Evolutionary conservation across 768 basidiomycete genomes (phyloP).

Genomic region (Hericium rajendrae): DNA sequence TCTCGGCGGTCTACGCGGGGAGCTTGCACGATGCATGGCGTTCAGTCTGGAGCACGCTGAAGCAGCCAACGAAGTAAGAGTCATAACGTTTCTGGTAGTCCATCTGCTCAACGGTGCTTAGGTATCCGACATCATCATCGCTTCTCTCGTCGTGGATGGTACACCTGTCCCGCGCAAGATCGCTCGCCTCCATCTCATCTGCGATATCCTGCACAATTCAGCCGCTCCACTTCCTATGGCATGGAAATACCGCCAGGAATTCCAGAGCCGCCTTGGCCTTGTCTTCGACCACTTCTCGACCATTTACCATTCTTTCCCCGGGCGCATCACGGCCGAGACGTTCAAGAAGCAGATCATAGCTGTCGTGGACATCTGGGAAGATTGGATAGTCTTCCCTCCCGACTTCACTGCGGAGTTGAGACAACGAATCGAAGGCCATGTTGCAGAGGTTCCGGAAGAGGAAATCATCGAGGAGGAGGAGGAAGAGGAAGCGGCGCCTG

Average conservation of each 20-base stretch:
- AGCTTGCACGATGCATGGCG: slow-evolving; percentile 93
- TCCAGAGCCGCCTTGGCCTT: slow-evolving; percentile 82
- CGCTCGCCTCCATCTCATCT: slow-evolving; percentile 89
- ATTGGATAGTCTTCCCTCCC: slow-evolving; percentile 94
- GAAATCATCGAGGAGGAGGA: slow-evolving; percentile 12
- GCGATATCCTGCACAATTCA: slow-evolving; percentile 97
- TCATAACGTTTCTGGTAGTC: background rate
- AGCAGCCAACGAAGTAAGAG: slow-evolving; percentile 77
- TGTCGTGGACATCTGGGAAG: slow-evolving; percentile 94
- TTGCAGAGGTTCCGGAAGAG: slow-evolving; percentile 16
- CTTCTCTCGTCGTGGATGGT: slow-evolving; percentile 80
- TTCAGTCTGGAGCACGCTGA: slow-evolving; percentile 96
- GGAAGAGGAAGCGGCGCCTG: slow-evolving; percentile 22
- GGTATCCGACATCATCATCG: slow-evolving; percentile 86
- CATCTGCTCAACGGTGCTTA: slow-evolving; percentile 21
- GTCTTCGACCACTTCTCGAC: slow-evolving; percentile 94
- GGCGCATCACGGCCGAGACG: slow-evolving; percentile 89
- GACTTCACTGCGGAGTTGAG: slow-evolving; percentile 74
- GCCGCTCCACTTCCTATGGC: slow-evolving; percentile 89
- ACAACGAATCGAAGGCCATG: slow-evolving; percentile 59
- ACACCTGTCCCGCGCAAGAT: slow-evolving; percentile 98
- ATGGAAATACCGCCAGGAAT: slow-evolving; percentile 95
- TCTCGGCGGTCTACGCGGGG: slow-evolving; percentile 77
- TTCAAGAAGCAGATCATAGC: slow-evolving; percentile 89
- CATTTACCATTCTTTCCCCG: slow-evolving; percentile 93